Percentiles rank a stretch among this genome's conserved stretches.
phyloP scores from a whole-genome alignment of 805 yeast species.

The Metschnikowia dekortorum region DNA sequence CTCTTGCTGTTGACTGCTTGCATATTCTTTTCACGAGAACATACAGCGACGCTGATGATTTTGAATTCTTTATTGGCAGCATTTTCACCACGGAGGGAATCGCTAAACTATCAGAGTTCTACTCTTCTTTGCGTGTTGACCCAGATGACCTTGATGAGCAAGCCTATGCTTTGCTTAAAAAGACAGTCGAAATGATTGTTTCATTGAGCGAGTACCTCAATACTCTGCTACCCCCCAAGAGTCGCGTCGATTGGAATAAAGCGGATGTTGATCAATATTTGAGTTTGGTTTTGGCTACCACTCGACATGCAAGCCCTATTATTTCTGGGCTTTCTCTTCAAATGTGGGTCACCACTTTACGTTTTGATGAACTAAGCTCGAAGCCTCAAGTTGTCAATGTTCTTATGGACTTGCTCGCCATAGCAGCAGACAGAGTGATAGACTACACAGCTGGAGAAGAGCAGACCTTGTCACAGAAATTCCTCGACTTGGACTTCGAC shows the following conservation, averaged over 20 bases:
- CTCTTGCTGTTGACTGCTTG: slow-evolving; percentile 84
- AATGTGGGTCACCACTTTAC: slow-evolving; percentile 87
- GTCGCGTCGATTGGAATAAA: slow-evolving; percentile 44
- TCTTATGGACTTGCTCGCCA: slow-evolving; percentile 66
- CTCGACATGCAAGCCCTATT: slow-evolving; percentile 80
- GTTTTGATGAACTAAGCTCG: slow-evolving; percentile 71
- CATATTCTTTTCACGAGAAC: slow-evolving; percentile 83
- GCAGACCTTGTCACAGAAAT: slow-evolving; percentile 59
- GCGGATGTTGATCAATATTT: slow-evolving; percentile 68
- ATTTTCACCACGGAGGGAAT: slow-evolving; percentile 77
- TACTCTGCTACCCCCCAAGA: slow-evolving; percentile 33
- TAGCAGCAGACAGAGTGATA: slow-evolving; percentile 72
- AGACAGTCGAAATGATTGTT: slow-evolving; percentile 90
- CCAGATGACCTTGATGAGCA: slow-evolving; percentile 75
- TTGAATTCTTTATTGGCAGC: slow-evolving; percentile 71
- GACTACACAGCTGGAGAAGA: slow-evolving; percentile 68
- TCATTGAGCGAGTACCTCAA: slow-evolving; percentile 76
- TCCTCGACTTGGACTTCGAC: slow-evolving; percentile 83
- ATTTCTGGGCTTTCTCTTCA: slow-evolving; percentile 87
- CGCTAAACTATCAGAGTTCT: slow-evolving; percentile 59
- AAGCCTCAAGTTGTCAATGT: slow-evolving; percentile 50
- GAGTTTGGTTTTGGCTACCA: slow-evolving; percentile 71
- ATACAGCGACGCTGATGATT: slow-evolving; percentile 62
- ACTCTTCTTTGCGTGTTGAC: slow-evolving; percentile 53
- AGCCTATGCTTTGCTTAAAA: slow-evolving; percentile 76